Evolutionary conservation across 208 protist genomes (phyloP).

Genomic region (Wallacemonas sp.): DNA sequence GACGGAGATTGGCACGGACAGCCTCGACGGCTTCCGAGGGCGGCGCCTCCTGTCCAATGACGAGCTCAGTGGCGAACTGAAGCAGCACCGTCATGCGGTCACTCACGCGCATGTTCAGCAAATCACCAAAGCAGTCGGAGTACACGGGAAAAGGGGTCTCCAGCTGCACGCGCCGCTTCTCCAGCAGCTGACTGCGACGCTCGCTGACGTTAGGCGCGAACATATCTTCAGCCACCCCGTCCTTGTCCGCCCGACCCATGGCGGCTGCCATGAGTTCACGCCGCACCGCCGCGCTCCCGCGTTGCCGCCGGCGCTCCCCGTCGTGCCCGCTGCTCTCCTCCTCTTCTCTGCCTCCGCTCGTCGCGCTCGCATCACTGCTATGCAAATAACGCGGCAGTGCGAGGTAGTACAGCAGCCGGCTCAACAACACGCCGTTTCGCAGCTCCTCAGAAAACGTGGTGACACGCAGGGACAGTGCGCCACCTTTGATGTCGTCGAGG

Average conservation of each 20-base stretch:
- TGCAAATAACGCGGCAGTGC: conserved; percentile 81
- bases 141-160: conserved; percentile 84
- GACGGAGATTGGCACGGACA: conserved; percentile 12
- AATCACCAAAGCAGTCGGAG: conserved; percentile 82
- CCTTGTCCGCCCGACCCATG: background rate
- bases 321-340: conserved; percentile 13
- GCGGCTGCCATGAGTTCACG: background rate
- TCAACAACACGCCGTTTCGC: conserved; percentile 77
- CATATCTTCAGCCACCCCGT: background rate
- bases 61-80: conserved; percentile 83
- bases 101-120: conserved; percentile 50
- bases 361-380: conserved; percentile 25
- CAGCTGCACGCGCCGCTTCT: conserved; percentile 78
- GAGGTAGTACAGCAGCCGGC: conserved; percentile 86
- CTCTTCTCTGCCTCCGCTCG: conserved; percentile 22
- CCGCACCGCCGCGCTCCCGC: background rate
- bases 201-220: conserved; percentile 33
- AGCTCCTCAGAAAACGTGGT: conserved; percentile 75
- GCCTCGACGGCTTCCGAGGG: conserved; percentile 26
- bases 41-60: conserved; percentile 34
- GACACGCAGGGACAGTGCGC: conserved; percentile 65
- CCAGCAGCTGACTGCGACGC: conserved; percentile 64
- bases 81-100: conserved; percentile 80
- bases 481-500: conserved; percentile 80
- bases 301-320: background rate